A percentile compares a stretch with the other conserved stretches of the same genome.
phyloP scores from a whole-genome alignment of 305 asterid genomes.

The Fraxinus angustifolia region DNA sequence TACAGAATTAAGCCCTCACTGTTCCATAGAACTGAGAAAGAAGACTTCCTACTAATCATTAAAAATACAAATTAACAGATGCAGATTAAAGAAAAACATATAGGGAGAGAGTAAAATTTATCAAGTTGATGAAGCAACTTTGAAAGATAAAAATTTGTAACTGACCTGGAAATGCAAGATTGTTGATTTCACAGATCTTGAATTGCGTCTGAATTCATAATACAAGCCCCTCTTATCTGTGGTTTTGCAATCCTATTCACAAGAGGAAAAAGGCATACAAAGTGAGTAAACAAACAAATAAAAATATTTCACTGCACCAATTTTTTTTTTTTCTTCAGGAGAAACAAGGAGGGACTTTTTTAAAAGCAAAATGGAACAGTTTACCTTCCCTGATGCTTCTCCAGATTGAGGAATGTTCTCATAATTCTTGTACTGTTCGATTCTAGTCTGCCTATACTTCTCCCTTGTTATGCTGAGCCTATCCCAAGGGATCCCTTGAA shows the following conservation, averaged over 20 bases:
- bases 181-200: slow-evolving; percentile 76
- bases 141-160: slow-evolving; percentile 11
- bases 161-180: slow-evolving; percentile 77
- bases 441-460: slow-evolving; percentile 70
- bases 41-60: not conserved
- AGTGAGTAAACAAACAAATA: not conserved
- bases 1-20: not conserved
- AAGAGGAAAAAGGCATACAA: slow-evolving; percentile 1
- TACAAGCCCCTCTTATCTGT: slow-evolving; percentile 50
- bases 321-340: too few relatives aligned
- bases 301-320: not conserved
- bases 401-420: slow-evolving; percentile 79
- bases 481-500: slow-evolving; percentile 95
- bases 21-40: not conserved
- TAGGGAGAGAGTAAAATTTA: not conserved
- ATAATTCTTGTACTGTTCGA: slow-evolving; percentile 75
- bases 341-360: not conserved
- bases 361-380: not conserved
- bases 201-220: slow-evolving; percentile 68
- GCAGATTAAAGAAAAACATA: slow-evolving; percentile 13
- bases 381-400: slow-evolving; percentile 68
- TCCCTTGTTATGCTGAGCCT: slow-evolving; percentile 76
- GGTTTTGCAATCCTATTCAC: slow-evolving; percentile 59
- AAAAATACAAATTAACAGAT: not conserved
- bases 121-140: not conserved